These are phyloP conservation scores for Saturnispora quitensis DNA, from an alignment of 805 yeast genomes.

Conservation along the genomic window DNA sequence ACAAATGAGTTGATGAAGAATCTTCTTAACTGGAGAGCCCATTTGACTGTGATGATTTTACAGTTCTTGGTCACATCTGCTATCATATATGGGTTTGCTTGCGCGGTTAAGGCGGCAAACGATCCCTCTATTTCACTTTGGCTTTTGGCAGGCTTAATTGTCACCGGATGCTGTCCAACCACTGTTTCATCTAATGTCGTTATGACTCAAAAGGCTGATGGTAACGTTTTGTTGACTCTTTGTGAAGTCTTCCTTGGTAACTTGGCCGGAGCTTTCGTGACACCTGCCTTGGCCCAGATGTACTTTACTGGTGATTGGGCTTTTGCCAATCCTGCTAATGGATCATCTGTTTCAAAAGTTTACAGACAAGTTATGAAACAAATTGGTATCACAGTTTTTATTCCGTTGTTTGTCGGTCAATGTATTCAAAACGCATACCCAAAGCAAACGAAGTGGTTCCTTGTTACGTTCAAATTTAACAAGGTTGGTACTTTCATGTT, in stretches of 20 bases:
- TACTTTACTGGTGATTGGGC: conserved; percentile 50
- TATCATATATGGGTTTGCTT: conserved; percentile 58
- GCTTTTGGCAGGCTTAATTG: conserved; percentile 73
- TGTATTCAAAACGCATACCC: conserved; percentile 65
- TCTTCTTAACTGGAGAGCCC: conserved; percentile 75
- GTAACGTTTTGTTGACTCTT: conserved; percentile 63
- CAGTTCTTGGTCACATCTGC: conserved; percentile 51
- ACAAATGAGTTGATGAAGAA: conserved; percentile 54
- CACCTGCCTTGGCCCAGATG: conserved; percentile 79
- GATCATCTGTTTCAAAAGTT: conserved; percentile 42
- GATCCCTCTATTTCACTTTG: conserved; percentile 58
- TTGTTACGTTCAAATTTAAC: conserved; percentile 47
- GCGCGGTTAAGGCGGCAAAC: conserved; percentile 53
- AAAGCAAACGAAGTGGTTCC: conserved; percentile 49
- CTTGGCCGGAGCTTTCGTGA: conserved; percentile 73
- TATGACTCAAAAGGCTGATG: conserved; percentile 81
- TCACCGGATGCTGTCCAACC: conserved; percentile 84
- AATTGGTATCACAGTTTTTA: conserved; percentile 68
- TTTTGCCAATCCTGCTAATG: conserved; percentile 74
- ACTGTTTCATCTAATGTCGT: conserved; percentile 89
- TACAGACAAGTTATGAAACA: conserved; percentile 80
- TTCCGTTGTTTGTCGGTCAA: conserved; percentile 87
- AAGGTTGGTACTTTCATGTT: conserved; percentile 79
- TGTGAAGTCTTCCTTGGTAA: conserved; percentile 86
- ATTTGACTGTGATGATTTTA: conserved; percentile 53